Base-by-base conservation (phyloP, 345 rosid species). In the Viola odorata region DNA sequence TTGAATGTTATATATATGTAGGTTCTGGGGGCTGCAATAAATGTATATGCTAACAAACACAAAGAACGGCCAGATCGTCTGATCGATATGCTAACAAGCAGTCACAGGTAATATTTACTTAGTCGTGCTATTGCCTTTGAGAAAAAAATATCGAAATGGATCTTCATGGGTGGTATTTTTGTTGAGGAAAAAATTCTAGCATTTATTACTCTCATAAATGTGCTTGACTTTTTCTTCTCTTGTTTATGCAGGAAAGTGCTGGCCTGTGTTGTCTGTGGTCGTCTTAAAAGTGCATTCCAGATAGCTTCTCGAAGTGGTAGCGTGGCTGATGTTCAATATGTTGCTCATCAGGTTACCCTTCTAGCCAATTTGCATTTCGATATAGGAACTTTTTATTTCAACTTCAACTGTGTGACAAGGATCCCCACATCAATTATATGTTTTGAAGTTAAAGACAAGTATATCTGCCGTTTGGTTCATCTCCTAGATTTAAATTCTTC, bases 11-110 rank as follows among this genome's bases (percentile, higher is more conserved):
- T 70, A n/a, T 63, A 12, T n/a, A 32, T 81, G 58, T 61, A 92
- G 98, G 98, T 92, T 55, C 72, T 92, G 73, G 97, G 98, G 60
- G 88, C 98, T 72, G 91, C 98, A 56, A 92, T 92, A 63, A 92
- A 87, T 64, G 91, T 92, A 45, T 92, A 92, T 79, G 89, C 98
- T 44, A 85, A 89, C 72, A 89, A 83, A 78, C 98, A 92, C 81
- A 92, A 89, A 79, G 98, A 87, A 73, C 88, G 94, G 36, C 98
- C 97, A 53, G 97, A 92, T 73, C 97, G 97, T 67, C 86, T 92
- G 61, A 92, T 92, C 55, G 98, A 89, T 75, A 89, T 92, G 98
- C 69, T 92, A 67, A 87, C 87, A 66, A 92, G 98, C 82, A 87
- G 91, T 73, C 98, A 92, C 78, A 81, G 98, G 97, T 92, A 78